phyloP scores from a whole-genome alignment of 306 rosid genomes.

The Prunus campanulata region DNA sequence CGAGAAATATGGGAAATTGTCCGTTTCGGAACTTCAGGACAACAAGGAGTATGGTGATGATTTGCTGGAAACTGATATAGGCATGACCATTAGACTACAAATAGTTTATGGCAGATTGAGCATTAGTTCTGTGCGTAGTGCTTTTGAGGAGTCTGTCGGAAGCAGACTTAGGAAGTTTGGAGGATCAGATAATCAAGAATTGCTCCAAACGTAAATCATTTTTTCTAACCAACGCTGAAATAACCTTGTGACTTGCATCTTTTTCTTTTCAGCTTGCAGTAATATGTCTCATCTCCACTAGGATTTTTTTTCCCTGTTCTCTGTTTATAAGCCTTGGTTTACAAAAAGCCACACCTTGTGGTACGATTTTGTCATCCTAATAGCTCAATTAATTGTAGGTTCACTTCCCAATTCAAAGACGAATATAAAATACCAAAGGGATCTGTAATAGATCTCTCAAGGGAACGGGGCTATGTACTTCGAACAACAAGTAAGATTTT shows the following conservation, averaged over 20 bases:
- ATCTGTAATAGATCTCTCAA: constrained; percentile 69
- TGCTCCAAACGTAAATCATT: constrained; percentile 73
- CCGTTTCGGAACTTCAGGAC: constrained; percentile 48
- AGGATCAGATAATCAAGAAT: constrained; percentile 62
- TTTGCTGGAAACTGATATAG: constrained; percentile 71
- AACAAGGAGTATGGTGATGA: constrained; percentile 59
- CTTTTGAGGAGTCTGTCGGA: constrained; percentile 89
- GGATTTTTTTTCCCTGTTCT: neutral
- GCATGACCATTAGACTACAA: constrained; percentile 81
- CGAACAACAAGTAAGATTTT: constrained; percentile 74
- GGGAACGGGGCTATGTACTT: constrained; percentile 70
- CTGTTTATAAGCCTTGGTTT: neutral
- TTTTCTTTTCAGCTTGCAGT: constrained; percentile 2
- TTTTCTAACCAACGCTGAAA: neutral
- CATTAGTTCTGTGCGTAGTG: constrained; percentile 79
- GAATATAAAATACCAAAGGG: constrained; percentile 87
- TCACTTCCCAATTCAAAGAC: constrained; percentile 92
- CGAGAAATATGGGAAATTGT: constrained; percentile 57
- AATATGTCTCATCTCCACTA: neutral
- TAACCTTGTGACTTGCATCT: neutral
- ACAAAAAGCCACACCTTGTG: neutral
- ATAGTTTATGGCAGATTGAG: constrained; percentile 77
- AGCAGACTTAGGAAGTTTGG: constrained; percentile 68
- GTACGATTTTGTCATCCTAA: constrained; percentile 13
- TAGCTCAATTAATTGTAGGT: constrained; percentile 51